A percentile compares a stretch with the other conserved stretches of the same genome.
These are phyloP conservation scores for Saxophila tyrrhenica DNA, from an alignment of 495 filamentous ascomycete genomes.

Conservation along the genomic window DNA sequence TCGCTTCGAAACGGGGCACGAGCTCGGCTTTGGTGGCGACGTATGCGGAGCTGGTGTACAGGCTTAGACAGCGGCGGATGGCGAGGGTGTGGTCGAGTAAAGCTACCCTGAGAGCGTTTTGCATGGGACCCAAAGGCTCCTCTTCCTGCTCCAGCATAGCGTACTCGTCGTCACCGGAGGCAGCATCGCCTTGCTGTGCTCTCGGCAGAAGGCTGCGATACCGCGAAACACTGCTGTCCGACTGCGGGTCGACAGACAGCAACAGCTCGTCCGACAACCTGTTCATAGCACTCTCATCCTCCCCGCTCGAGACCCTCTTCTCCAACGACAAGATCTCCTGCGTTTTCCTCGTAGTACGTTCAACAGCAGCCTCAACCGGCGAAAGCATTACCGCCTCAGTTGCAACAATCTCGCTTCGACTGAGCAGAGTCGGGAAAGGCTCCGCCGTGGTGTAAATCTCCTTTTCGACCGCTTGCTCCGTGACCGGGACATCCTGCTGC, in stretches of 20 bases:
- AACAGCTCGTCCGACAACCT: slow-evolving; percentile 61
- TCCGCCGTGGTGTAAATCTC: slow-evolving; percentile 74
- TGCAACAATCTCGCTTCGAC: slow-evolving; percentile 71
- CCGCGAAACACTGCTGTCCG: slow-evolving; percentile 57
- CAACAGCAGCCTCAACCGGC: slow-evolving; percentile 77
- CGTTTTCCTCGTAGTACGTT: slow-evolving; percentile 85
- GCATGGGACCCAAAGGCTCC: slow-evolving; percentile 50
- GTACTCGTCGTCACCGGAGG: slow-evolving; percentile 26
- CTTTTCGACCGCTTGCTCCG: slow-evolving; percentile 74
- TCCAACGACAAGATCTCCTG: slow-evolving; percentile 68
- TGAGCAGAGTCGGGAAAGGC: slow-evolving; percentile 80
- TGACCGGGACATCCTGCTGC: slow-evolving; percentile 44
- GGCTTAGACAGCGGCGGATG: slow-evolving; percentile 68
- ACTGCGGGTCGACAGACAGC: slow-evolving; percentile 55
- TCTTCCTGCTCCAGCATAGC: slow-evolving; percentile 33
- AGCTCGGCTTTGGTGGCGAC: slow-evolving; percentile 48
- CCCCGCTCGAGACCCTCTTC: slow-evolving; percentile 61
- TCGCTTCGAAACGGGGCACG: slow-evolving; percentile 43
- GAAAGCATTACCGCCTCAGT: slow-evolving; percentile 54
- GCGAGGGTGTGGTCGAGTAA: slow-evolving; percentile 80
- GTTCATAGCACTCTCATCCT: slow-evolving; percentile 47
- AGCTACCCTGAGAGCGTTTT: slow-evolving; percentile 74
- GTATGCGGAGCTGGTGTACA: slow-evolving; percentile 49
- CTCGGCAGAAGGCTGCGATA: slow-evolving; percentile 62
- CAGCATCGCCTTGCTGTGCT: slow-evolving; percentile 33